Conservation (phyloP, 2,329 filamentous ascomycete species). For the Calonectria pteridis region DNA sequence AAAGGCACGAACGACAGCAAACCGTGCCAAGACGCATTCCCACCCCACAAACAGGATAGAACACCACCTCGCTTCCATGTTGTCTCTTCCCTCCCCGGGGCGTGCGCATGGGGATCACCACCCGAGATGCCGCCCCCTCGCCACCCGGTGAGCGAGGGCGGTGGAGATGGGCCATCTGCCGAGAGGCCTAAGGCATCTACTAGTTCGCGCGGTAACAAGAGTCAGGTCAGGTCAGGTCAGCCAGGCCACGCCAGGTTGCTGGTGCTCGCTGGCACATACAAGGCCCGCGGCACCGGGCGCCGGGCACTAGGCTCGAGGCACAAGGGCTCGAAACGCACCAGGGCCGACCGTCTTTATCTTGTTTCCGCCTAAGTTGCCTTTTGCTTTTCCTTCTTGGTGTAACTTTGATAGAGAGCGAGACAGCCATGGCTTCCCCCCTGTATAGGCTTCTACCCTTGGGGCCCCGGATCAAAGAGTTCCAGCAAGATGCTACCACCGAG, state of each 20-base stretch:
- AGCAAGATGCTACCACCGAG: conserved; percentile 43
- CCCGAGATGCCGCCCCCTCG: conserved; percentile 29
- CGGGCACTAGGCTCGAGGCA: neutral
- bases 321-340: conserved; percentile 5
- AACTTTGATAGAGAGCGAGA: conserved; percentile 25
- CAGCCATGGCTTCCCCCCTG: conserved; percentile 42
- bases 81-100: conserved; percentile 25
- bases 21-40: conserved; percentile 9
- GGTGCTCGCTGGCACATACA: conserved; percentile 13
- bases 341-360: neutral
- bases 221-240: no score
- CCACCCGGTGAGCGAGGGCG: conserved; percentile 28
- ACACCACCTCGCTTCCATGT: conserved; percentile 1
- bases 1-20: neutral
- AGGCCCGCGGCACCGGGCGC: neutral
- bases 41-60: conserved; percentile 10
- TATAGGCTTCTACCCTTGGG: conserved; percentile 43
- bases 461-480: conserved; percentile 38
- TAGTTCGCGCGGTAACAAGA: neutral
- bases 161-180: conserved; percentile 36
- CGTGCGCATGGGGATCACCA: conserved; percentile 31
- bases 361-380: neutral
- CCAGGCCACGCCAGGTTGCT: no score
- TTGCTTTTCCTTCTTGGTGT: neutral
- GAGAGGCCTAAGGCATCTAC: conserved; percentile 41